These are phyloP conservation scores for Pseudogymnoascus sp. DNA, from an alignment of 2,329 filamentous ascomycete species.

Conservation along the genomic window DNA sequence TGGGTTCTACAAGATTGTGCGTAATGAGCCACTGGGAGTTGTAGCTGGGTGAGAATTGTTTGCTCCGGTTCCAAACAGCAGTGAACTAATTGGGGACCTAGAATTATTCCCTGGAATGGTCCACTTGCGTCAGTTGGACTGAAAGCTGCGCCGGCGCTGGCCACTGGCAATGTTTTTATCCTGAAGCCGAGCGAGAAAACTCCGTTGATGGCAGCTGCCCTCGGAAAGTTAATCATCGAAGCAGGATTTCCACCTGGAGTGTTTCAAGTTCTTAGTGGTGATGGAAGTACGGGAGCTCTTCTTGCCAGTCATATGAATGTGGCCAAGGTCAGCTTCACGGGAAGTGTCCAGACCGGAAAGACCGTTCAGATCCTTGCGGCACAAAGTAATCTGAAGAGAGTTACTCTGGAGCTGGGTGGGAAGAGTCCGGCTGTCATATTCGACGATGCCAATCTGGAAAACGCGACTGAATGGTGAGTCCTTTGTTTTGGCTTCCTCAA, in stretches of 20 bases:
- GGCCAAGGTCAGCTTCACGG: conserved; percentile 35
- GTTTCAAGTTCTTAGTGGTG: conserved; percentile 34
- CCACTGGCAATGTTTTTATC: conserved; percentile 51
- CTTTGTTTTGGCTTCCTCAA: neutral
- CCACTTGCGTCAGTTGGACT: conserved; percentile 40
- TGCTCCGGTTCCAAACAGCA: neutral
- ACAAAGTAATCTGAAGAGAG: conserved; percentile 34
- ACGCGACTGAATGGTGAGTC: conserved; percentile 35
- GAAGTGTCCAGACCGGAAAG: conserved; percentile 31
- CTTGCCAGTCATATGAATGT: conserved; percentile 33
- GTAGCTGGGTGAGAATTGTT: conserved; percentile 30
- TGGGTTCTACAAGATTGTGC: conserved; percentile 35
- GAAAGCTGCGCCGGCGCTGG: conserved; percentile 54
- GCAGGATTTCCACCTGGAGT: conserved; percentile 31
- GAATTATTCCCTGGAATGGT: conserved; percentile 53
- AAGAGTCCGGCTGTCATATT: conserved; percentile 38
- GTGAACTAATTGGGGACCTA: neutral
- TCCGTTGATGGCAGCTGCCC: conserved; percentile 46
- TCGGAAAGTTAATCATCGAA: conserved; percentile 26
- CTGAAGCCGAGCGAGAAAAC: conserved; percentile 58
- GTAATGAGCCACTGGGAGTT: conserved; percentile 36
- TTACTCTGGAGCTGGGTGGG: conserved; percentile 37
- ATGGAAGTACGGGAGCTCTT: conserved; percentile 31
- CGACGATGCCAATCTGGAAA: conserved; percentile 36
- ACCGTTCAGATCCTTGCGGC: conserved; percentile 33